phyloP scores from a whole-genome alignment of 352 stramenopile species.

The Proteromonas lacertae region DNA sequence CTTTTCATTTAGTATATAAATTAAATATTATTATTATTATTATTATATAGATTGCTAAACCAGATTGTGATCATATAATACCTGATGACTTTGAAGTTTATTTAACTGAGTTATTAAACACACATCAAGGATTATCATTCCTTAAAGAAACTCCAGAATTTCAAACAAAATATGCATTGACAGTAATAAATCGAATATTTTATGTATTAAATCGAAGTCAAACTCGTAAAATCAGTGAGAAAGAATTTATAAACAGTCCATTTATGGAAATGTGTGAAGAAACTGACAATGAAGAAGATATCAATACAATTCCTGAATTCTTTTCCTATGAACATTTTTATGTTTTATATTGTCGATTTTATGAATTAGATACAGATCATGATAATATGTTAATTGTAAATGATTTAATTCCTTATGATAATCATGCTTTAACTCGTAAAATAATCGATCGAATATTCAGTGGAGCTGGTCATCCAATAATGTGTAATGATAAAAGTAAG shows the following conservation, averaged over 20 bases:
- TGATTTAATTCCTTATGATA: conserved; percentile 42
- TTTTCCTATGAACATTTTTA: conserved; percentile 99
- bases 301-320: conserved; percentile 83
- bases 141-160: conserved; percentile 86
- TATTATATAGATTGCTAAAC: too few relatives aligned
- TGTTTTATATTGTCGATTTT: conserved; percentile 96
- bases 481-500: not conserved
- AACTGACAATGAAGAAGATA: conserved; percentile 93
- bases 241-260: conserved; percentile 65
- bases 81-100: conserved; percentile 85
- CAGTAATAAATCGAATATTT: conserved; percentile 69
- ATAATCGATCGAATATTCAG: conserved; percentile 38
- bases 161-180: conserved; percentile 95
- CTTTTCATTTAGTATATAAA: too few relatives aligned
- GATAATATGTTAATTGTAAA: conserved; percentile 35
- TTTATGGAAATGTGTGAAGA: conserved; percentile 66
- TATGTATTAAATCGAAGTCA: conserved; percentile 51
- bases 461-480: not conserved
- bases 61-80: conserved; percentile 32
- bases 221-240: conserved; percentile 63
- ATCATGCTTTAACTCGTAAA: conserved; percentile 29
- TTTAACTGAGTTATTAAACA: conserved; percentile 45
- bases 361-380: conserved; percentile 76
- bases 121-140: conserved; percentile 69
- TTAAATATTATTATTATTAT: too few relatives aligned